Evolutionary conservation across 1,284 basidiomycete species (phyloP).

Genomic region (Cutaneotrichosporon sp.): DNA sequence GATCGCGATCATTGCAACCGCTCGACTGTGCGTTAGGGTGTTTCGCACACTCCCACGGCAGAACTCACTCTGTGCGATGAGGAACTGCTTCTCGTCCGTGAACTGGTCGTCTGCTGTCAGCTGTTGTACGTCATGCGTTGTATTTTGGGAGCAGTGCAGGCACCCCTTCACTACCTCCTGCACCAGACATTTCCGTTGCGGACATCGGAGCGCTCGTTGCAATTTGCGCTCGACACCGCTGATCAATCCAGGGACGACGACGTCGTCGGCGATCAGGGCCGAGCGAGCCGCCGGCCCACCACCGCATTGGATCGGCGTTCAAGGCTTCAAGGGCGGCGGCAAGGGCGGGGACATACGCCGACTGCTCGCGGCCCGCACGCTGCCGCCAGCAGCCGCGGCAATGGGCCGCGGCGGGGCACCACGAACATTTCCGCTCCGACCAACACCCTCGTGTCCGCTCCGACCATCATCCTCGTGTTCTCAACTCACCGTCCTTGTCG

Average conservation of each 20-base stretch:
- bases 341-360: neutral
- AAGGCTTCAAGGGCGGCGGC: neutral
- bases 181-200: no score
- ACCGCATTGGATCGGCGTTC: neutral
- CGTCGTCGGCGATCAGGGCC: neutral
- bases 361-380: neutral
- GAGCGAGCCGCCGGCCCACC: neutral
- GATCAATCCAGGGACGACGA: neutral
- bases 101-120: slow-evolving; percentile 79
- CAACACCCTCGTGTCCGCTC: neutral
- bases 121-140: neutral
- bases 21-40: slow-evolving; percentile 14
- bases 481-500: slow-evolving; percentile 82
- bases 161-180: neutral
- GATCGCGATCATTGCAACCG: slow-evolving; percentile 12
- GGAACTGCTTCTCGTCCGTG: slow-evolving; percentile 95
- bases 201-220: no score
- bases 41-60: neutral
- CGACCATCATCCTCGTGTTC: neutral
- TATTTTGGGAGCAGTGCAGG: neutral
- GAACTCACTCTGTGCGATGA: slow-evolving; percentile 74
- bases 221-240: neutral
- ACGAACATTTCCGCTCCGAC: no score
- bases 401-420: no score
- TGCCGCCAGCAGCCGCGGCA: neutral